These are phyloP conservation scores for Fusarium nematophilum DNA, from an alignment of 2,329 filamentous ascomycete species.

Conservation along the genomic window DNA sequence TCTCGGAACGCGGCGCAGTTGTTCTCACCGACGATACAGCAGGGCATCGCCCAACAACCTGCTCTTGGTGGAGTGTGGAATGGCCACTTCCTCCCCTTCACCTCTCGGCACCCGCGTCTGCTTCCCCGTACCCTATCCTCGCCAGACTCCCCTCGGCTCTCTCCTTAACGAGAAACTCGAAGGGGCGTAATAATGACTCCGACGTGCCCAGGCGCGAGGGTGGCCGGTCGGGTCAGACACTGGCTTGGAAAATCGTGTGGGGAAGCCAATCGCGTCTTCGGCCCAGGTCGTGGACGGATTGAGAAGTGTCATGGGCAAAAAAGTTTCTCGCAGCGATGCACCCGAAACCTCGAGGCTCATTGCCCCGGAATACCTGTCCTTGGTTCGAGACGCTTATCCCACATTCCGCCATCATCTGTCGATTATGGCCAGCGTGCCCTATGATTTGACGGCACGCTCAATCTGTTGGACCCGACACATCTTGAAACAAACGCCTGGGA, in stretches of 20 bases:
- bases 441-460: conserved; percentile 35
- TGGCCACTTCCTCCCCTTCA: conserved; percentile 5
- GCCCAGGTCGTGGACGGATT: conserved; percentile 31
- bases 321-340: conserved; percentile 23
- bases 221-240: conserved; percentile 12
- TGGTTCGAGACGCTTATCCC: conserved; percentile 21
- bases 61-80: conserved; percentile 7
- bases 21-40: conserved; percentile 22
- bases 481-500: conserved; percentile 46
- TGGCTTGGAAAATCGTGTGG: conserved; percentile 27
- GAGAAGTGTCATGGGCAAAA: conserved; percentile 39
- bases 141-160: not conserved
- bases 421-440: conserved; percentile 19
- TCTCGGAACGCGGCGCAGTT: conserved; percentile 31
- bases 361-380: conserved; percentile 29
- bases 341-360: conserved; percentile 31
- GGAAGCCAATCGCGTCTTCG: conserved; percentile 39
- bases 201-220: conserved; percentile 17
- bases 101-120: conserved; percentile 11
- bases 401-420: conserved; percentile 36
- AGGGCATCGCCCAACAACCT: conserved; percentile 18
- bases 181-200: conserved; percentile 10
- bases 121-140: conserved; percentile 7
- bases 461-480: conserved; percentile 28
- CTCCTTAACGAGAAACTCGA: conserved; percentile 2